Base-by-base conservation (phyloP, 2,329 filamentous ascomycete genomes). In the Ophiostoma angusticollis region DNA sequence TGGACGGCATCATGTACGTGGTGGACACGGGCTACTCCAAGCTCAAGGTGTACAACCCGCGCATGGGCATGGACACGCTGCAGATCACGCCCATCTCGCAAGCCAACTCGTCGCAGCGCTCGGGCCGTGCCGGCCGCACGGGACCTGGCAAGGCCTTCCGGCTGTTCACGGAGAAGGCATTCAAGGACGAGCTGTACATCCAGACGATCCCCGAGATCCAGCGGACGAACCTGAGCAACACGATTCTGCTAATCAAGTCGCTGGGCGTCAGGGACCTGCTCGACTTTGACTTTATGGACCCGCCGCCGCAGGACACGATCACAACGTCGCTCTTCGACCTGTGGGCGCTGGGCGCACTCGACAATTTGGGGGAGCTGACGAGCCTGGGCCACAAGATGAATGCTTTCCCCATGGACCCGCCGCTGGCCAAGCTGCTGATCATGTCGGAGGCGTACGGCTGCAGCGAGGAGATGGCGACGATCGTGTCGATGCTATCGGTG, bases 281-380 rank as follows among this genome's bases (percentile, higher is more conserved):
- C 1, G 89, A 98, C 57, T 98, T 98, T 54, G 86, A 96, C 57
- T 98, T 98, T 52, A 96, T 98, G 89, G 91, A 98, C 50, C 91
- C 91, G 2, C 91, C 91, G 6, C 91, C 91, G 0, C 91, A 98
- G 60, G 93, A 98, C 53, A 95, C 87, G 1, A 96, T 98, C 48
- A 89, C 85, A 1, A 98, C 91, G 0, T 95, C 87, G 4, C 78
- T 98, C 25, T 98, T 96, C 60, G 91, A 98, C 52, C 74, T 98
- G 1, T 98, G 91, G 91, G 87, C 91, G 0, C 68, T 98, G 0
- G 91, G 91, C 1, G 89, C 91, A 0, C 63, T 98, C 11, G 85
- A 95, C 56, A 95, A 98, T 50, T 71, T 96, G 13, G 93, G 91
- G 25, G 85, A 95, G 48, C 70, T 98, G 19, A 98, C 91, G 0